Percentiles rank a stretch among this genome's conserved stretches.
These are phyloP conservation scores for Litsea cubeba DNA, from an alignment of 164 flowering plant species.

Conservation along the genomic window DNA sequence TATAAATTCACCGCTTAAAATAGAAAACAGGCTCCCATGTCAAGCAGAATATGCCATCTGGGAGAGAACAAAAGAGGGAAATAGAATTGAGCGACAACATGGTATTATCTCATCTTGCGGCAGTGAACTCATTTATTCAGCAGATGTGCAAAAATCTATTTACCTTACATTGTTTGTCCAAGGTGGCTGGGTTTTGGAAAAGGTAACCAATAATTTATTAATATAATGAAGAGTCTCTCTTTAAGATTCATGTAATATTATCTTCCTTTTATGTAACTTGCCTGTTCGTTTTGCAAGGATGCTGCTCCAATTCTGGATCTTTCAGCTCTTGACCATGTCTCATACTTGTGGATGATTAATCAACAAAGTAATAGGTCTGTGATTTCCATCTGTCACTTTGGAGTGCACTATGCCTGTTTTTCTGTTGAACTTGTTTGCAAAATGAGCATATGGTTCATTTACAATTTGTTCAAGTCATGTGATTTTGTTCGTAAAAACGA, in stretches of 20 bases:
- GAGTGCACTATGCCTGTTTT: too few species aligned
- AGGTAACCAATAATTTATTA: slow-evolving; percentile 39
- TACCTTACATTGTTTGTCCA: slow-evolving; percentile 70
- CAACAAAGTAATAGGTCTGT: slow-evolving; percentile 70
- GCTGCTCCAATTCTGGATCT: slow-evolving; percentile 70
- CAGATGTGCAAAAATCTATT: slow-evolving; percentile 65
- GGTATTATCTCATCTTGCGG: slow-evolving; percentile 66
- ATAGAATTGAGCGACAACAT: slow-evolving; percentile 48
- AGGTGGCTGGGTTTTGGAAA: slow-evolving; percentile 92
- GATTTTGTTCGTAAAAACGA: too few species aligned
- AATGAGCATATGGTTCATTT: too few species aligned
- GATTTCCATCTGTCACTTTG: neutral
- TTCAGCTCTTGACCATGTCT: slow-evolving; percentile 49
- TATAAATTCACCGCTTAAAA: slow-evolving; percentile 71
- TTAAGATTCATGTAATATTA: neutral
- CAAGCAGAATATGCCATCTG: slow-evolving; percentile 77
- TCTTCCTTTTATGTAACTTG: neutral
- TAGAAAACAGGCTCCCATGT: slow-evolving; percentile 95
- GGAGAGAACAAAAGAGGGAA: slow-evolving; percentile 77
- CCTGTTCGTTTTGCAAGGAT: slow-evolving; percentile 42
- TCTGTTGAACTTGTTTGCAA: too few species aligned
- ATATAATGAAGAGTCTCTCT: neutral
- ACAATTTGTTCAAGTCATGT: too few species aligned
- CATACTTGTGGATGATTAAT: slow-evolving; percentile 92
- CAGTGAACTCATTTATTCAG: slow-evolving; percentile 68